Evolutionary conservation across 169 alveolate genomes (phyloP).

Genomic region (Eimeria maxima): DNA sequence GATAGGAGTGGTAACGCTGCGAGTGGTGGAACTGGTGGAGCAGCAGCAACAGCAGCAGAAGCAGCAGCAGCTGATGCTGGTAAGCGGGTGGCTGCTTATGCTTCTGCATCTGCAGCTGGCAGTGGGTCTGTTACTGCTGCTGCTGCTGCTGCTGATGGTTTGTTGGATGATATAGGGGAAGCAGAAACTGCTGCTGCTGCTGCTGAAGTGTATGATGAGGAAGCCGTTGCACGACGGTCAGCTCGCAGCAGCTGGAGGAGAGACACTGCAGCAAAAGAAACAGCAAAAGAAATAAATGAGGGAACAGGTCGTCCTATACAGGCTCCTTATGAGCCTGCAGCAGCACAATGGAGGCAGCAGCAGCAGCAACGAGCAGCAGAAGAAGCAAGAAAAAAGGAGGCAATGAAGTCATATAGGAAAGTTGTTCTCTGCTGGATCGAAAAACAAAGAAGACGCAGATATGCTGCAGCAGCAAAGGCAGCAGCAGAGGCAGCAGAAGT

Average conservation of each 20-base stretch:
- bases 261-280: neutral
- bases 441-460: neutral
- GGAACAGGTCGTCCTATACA: neutral
- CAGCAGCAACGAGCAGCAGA: too few relatives aligned
- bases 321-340: conserved; percentile 43
- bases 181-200: neutral
- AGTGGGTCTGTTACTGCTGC: too few relatives aligned
- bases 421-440: conserved; percentile 9
- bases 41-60: neutral
- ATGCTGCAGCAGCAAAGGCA: too few relatives aligned
- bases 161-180: neutral
- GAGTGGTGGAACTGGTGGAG: too few relatives aligned
- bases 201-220: neutral
- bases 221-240: neutral
- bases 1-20: too few relatives aligned
- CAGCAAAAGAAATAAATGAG: neutral
- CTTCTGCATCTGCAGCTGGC: neutral
- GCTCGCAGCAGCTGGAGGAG: conserved; percentile 3
- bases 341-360: neutral
- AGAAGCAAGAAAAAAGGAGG: neutral
- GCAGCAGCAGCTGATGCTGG: conserved; percentile 13
- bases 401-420: neutral
- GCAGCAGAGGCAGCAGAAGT: neutral
- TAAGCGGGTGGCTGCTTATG: neutral
- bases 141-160: neutral